These are phyloP conservation scores for Penicillium daleae DNA, from an alignment of 495 filamentous ascomycete genomes.

Conservation along the genomic window DNA sequence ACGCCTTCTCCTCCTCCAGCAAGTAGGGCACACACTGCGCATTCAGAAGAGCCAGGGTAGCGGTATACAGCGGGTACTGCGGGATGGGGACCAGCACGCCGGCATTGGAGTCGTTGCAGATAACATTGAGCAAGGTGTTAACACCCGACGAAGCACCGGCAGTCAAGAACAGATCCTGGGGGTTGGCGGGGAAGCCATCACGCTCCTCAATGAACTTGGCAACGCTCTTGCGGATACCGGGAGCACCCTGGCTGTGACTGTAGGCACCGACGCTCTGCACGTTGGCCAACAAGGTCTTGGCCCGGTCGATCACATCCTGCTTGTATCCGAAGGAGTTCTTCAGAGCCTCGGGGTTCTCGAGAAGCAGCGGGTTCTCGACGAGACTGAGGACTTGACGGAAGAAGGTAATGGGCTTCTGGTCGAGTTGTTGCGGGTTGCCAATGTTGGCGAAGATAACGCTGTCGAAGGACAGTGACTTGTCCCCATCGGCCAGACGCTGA, in stretches of 20 bases:
- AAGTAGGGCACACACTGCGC: slow-evolving; percentile 90
- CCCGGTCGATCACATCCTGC: slow-evolving; percentile 83
- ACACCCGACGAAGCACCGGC: slow-evolving; percentile 93
- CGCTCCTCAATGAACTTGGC: slow-evolving; percentile 90
- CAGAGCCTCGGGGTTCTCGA: slow-evolving; percentile 75
- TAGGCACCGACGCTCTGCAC: slow-evolving; percentile 95
- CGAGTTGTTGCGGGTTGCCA: slow-evolving; percentile 97
- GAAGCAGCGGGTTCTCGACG: slow-evolving; percentile 82
- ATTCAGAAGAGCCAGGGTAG: slow-evolving; percentile 83
- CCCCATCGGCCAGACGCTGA: slow-evolving; percentile 62
- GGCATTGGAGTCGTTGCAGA: slow-evolving; percentile 76
- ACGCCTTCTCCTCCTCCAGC: slow-evolving; percentile 80
- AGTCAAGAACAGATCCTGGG: slow-evolving; percentile 80
- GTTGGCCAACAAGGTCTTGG: slow-evolving; percentile 73
- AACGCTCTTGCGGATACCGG: slow-evolving; percentile 82
- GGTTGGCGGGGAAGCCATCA: slow-evolving; percentile 83
- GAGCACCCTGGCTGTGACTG: slow-evolving; percentile 88
- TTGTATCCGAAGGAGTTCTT: slow-evolving; percentile 74
- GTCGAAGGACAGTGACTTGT: slow-evolving; percentile 77
- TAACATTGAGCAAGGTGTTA: slow-evolving; percentile 86
- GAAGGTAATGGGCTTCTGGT: slow-evolving; percentile 98
- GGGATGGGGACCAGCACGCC: slow-evolving; percentile 95
- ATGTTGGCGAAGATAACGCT: slow-evolving; percentile 96
- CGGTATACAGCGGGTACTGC: slow-evolving; percentile 97
- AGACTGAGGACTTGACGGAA: slow-evolving; percentile 97